Evolutionary conservation across 306 rosid genomes (phyloP).

Genomic region (Potentilla sterilis): DNA sequence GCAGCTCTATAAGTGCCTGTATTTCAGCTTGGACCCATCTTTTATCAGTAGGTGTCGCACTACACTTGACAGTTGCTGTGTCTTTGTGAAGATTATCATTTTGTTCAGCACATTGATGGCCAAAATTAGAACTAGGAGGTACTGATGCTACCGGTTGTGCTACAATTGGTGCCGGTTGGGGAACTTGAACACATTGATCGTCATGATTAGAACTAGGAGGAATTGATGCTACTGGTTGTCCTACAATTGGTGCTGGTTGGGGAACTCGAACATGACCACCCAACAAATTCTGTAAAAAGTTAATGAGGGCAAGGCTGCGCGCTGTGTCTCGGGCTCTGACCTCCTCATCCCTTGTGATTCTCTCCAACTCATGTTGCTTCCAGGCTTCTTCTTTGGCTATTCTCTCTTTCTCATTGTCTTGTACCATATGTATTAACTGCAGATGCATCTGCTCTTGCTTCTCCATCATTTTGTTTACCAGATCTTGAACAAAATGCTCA

Average conservation of each 20-base stretch:
- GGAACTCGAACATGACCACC: conserved; percentile 53
- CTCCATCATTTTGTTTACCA: conserved; percentile 67
- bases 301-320: conserved; percentile 61
- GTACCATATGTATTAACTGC: conserved; percentile 63
- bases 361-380: conserved; percentile 67
- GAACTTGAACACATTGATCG: conserved; percentile 10
- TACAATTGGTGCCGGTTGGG: background rate
- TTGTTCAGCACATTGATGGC: conserved; percentile 34
- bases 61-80: conserved; percentile 5
- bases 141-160: background rate
- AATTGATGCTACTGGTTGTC: background rate
- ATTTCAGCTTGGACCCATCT: conserved; percentile 84
- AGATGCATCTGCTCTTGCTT: conserved; percentile 78
- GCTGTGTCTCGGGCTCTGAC: conserved; percentile 62
- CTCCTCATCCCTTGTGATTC: conserved; percentile 57
- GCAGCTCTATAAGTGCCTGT: conserved; percentile 55
- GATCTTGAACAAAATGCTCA: conserved; percentile 48
- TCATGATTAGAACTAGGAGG: conserved; percentile 6
- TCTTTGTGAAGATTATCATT: conserved; percentile 33
- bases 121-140: conserved; percentile 1
- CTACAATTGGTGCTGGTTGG: conserved; percentile 24
- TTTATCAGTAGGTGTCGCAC: conserved; percentile 30
- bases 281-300: conserved; percentile 51
- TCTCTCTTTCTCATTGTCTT: conserved; percentile 69
- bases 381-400: conserved; percentile 71